Conservation (phyloP, 768 basidiomycete genomes). For the Phylloporus scabripes region DNA sequence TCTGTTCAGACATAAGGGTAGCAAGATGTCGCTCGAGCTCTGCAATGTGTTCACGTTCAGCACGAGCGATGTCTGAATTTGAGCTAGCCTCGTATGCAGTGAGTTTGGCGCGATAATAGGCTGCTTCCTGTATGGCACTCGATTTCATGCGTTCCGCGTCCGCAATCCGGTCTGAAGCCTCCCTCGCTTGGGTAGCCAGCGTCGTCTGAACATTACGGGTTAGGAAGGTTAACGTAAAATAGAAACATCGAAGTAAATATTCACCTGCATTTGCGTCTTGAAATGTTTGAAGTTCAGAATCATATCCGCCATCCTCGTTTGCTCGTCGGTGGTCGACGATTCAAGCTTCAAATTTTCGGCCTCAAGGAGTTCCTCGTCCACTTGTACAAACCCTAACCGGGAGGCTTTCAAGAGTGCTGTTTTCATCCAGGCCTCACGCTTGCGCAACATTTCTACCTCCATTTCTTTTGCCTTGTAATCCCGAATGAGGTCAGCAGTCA, state of each 20-base stretch:
- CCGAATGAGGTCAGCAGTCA: constrained; percentile 68
- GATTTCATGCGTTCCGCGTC: constrained; percentile 74
- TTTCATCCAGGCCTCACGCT: constrained; percentile 82
- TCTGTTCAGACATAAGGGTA: constrained; percentile 55
- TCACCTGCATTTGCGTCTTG: constrained; percentile 79
- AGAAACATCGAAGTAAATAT: constrained; percentile 17
- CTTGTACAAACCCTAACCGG: constrained; percentile 70
- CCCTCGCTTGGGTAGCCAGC: constrained; percentile 68
- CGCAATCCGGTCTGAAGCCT: constrained; percentile 68
- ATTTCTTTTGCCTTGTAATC: constrained; percentile 80
- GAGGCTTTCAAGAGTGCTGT: constrained; percentile 71
- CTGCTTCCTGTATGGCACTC: constrained; percentile 87
- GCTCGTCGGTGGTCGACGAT: constrained; percentile 36
- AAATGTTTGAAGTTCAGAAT: constrained; percentile 83
- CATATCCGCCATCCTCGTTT: constrained; percentile 58
- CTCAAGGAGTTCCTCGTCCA: constrained; percentile 47
- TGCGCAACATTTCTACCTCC: constrained; percentile 72
- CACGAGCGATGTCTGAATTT: constrained; percentile 54
- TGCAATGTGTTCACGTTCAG: constrained; percentile 73
- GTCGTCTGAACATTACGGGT: constrained; percentile 44
- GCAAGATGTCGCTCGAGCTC: constrained; percentile 73
- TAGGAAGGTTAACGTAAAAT: constrained; percentile 7
- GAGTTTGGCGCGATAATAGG: constrained; percentile 94
- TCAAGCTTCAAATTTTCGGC: constrained; percentile 31
- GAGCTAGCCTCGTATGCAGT: constrained; percentile 73